Conservation (phyloP, 345 rosid genomes). For the Kernera saxatilis region DNA sequence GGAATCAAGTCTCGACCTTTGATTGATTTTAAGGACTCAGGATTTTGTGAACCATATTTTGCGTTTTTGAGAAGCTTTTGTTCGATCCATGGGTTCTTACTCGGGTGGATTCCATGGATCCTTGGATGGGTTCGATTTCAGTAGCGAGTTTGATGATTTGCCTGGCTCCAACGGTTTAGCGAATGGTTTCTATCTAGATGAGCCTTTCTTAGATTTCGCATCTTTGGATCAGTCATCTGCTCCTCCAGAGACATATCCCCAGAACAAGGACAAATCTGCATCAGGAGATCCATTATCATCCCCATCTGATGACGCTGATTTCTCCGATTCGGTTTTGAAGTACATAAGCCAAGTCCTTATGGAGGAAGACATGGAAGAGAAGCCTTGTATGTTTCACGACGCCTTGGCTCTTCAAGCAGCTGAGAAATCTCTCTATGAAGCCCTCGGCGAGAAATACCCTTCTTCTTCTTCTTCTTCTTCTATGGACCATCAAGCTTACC, state of each 20-base stretch:
- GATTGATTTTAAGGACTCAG: neutral
- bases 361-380: conserved; percentile 69
- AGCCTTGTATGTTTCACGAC: conserved; percentile 55
- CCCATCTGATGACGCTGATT: conserved; percentile 46
- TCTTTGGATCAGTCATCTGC: conserved; percentile 17
- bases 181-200: conserved; percentile 34
- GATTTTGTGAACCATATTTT: neutral
- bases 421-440: conserved; percentile 63
- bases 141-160: conserved; percentile 28
- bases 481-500: conserved; percentile 8
- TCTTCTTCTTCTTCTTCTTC: conserved; percentile 38
- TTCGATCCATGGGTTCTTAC: conserved; percentile 29
- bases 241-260: conserved; percentile 22
- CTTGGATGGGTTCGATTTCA: conserved; percentile 22
- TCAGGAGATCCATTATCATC: conserved; percentile 30
- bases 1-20: conserved; percentile 23
- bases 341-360: conserved; percentile 73
- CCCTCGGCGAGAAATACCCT: conserved; percentile 53
- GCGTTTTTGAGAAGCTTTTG: neutral
- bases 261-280: conserved; percentile 4
- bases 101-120: conserved; percentile 23
- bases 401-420: conserved; percentile 70
- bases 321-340: conserved; percentile 49
- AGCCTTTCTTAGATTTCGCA: conserved; percentile 31
- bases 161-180: conserved; percentile 27